A percentile compares a stretch with the other conserved stretches of the same genome.
Conservation (phyloP, 768 basidiomycete species). For the Panaeolus papilionaceus region DNA sequence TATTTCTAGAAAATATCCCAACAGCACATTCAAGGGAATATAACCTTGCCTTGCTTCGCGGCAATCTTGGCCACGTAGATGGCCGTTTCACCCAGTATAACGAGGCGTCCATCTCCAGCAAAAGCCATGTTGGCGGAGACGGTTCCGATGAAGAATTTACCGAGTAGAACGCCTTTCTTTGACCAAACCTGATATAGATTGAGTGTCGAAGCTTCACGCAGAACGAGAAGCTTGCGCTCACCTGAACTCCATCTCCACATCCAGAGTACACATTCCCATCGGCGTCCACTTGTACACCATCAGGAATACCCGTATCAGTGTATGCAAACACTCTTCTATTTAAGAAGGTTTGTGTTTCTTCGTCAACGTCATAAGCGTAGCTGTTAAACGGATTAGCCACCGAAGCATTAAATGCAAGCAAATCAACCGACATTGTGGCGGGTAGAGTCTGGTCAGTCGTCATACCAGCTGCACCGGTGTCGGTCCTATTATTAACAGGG, state of each 20-base stretch:
- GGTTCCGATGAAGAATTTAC: constrained; percentile 65
- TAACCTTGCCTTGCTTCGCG: constrained; percentile 34
- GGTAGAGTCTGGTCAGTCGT: constrained; percentile 64
- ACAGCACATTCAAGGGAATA: constrained; percentile 20
- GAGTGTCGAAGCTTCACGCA: constrained; percentile 11
- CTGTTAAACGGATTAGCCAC: constrained; percentile 37
- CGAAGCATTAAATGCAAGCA: not conserved
- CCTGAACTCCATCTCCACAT: constrained; percentile 73
- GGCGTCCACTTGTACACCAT: constrained; percentile 70
- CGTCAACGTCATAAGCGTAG: constrained; percentile 73
- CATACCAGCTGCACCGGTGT: constrained; percentile 53
- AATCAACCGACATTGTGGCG: constrained; percentile 63
- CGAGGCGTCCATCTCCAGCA: constrained; percentile 45
- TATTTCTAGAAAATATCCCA: not conserved
- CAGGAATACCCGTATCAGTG: constrained; percentile 67
- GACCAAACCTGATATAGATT: constrained; percentile 53
- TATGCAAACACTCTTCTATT: constrained; percentile 74
- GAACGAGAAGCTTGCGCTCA: constrained; percentile 30
- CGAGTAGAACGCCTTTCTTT: constrained; percentile 57
- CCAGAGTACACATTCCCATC: constrained; percentile 72
- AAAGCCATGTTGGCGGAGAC: constrained; percentile 54
- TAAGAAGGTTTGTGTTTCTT: constrained; percentile 53
- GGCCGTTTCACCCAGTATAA: constrained; percentile 54
- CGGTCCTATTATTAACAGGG: constrained; percentile 42
- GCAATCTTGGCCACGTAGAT: constrained; percentile 54